Percentiles rank a stretch among this genome's conserved stretches.
Evolutionary conservation across 176 grass and related monocot genomes (phyloP).

Genomic region (Carex cristatella): DNA sequence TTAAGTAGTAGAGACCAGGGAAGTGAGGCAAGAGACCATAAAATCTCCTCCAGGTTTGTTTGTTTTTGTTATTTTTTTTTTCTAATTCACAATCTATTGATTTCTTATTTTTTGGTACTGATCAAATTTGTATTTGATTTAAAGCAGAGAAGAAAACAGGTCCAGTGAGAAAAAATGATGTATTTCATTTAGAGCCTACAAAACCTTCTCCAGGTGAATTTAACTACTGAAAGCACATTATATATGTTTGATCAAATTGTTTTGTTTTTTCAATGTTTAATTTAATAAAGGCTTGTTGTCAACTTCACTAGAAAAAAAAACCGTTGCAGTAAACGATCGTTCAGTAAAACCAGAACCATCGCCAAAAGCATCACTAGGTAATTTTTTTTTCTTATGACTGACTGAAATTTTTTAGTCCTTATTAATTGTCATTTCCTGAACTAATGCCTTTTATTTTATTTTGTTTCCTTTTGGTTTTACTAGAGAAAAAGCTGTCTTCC

Average conservation of each 20-base stretch:
- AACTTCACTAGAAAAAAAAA: slow-evolving; percentile 3
- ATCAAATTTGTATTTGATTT: slow-evolving; percentile 14
- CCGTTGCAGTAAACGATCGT: not conserved
- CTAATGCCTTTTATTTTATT: not conserved
- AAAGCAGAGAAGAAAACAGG: slow-evolving; percentile 46
- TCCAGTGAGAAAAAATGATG: slow-evolving; percentile 33
- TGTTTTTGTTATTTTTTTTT: not conserved
- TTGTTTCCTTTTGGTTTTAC: not conserved
- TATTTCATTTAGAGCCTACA: slow-evolving; percentile 24
- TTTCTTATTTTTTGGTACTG: not conserved
- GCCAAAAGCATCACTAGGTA: slow-evolving; percentile 11
- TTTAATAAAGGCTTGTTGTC: not conserved
- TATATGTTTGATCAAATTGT: not conserved
- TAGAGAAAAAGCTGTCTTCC: slow-evolving; percentile 48
- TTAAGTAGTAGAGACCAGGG: not conserved
- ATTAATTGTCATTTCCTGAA: not conserved
- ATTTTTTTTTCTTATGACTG: not conserved
- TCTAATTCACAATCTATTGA: not conserved
- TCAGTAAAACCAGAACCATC: slow-evolving; percentile 11
- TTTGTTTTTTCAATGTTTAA: not conserved
- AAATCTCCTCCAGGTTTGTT: slow-evolving; percentile 31
- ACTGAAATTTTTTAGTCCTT: not conserved
- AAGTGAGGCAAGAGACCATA: slow-evolving; percentile 18
- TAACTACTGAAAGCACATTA: not conserved
- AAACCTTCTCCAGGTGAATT: slow-evolving; percentile 35